Evolutionary conservation across 1,139 yeast species (phyloP).

Genomic region (Yamadazyma trypodendri): DNA sequence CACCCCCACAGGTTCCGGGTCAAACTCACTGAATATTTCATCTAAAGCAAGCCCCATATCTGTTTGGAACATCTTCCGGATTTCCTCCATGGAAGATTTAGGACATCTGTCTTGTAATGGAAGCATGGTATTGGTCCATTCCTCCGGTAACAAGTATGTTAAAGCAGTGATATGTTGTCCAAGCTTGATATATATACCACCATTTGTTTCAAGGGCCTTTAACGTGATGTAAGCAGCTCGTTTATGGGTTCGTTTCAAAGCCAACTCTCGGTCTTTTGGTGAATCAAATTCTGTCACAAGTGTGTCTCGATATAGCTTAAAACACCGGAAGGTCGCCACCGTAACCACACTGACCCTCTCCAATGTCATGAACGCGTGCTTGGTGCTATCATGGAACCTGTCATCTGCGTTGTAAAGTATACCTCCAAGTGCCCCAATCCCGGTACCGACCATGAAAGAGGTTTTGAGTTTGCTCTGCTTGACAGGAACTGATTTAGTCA

Average conservation of each 20-base stretch:
- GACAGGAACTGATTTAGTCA: background rate
- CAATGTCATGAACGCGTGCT: conserved; percentile 37
- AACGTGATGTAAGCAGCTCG: conserved; percentile 79
- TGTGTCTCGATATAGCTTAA: conserved; percentile 59
- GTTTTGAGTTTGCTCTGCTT: conserved; percentile 1
- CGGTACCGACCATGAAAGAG: conserved; percentile 29
- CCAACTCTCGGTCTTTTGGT: conserved; percentile 51
- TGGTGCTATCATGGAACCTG: conserved; percentile 20
- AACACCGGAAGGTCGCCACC: conserved; percentile 61
- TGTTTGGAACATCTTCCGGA: conserved; percentile 57
- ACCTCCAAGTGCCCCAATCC: conserved; percentile 29
- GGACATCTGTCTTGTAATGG: conserved; percentile 95
- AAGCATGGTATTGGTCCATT: conserved; percentile 95
- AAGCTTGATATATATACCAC: conserved; percentile 88
- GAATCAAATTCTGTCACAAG: conserved; percentile 46
- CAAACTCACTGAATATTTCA: conserved; percentile 69
- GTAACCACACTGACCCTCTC: conserved; percentile 65
- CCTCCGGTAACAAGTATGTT: conserved; percentile 84
- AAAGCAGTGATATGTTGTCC: conserved; percentile 94
- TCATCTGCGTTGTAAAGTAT: conserved; percentile 37
- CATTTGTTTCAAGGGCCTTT: conserved; percentile 77
- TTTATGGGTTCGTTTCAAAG: conserved; percentile 59
- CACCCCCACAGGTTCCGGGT: conserved; percentile 81
- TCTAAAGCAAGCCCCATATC: conserved; percentile 66
- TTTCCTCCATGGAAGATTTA: conserved; percentile 66